Evolutionary conservation across 345 rosid species (phyloP).

Genomic region (Syzygium aqueum): DNA sequence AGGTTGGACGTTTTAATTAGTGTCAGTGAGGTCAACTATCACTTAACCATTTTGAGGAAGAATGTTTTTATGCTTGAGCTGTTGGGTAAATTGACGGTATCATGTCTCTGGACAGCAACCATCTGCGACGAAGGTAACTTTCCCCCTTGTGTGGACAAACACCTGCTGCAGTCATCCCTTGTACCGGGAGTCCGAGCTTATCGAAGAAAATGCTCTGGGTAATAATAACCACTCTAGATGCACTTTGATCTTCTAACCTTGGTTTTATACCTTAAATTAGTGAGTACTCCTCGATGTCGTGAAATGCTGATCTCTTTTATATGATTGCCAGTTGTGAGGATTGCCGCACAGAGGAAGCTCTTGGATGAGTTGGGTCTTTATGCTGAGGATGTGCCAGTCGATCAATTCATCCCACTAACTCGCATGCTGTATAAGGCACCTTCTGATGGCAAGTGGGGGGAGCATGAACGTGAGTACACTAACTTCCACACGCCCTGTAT

Average conservation of each 20-base stretch:
- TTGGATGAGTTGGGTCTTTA: slow-evolving; percentile 92
- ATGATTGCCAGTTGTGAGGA: slow-evolving; percentile 61
- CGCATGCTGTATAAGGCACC: slow-evolving; percentile 94
- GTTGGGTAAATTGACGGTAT: not conserved
- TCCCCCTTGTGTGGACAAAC: slow-evolving; percentile 98
- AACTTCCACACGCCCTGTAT: not conserved
- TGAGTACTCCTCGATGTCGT: not conserved
- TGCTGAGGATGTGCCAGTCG: slow-evolving; percentile 85
- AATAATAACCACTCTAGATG: not conserved
- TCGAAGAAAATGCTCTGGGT: slow-evolving; percentile 65
- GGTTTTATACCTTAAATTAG: not conserved
- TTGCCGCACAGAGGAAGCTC: slow-evolving; percentile 98
- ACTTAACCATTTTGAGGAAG: not conserved
- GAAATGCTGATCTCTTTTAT: not conserved
- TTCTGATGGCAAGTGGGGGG: slow-evolving; percentile 98
- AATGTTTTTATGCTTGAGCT: not conserved
- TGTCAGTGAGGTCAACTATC: not conserved
- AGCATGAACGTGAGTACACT: slow-evolving; percentile 72
- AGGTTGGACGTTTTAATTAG: not conserved
- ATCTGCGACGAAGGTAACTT: slow-evolving; percentile 87
- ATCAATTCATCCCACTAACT: slow-evolving; percentile 66
- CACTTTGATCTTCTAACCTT: not conserved
- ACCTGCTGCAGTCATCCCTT: slow-evolving; percentile 98
- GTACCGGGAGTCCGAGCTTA: slow-evolving; percentile 81
- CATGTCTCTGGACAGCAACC: slow-evolving; percentile 58